phyloP scores from a whole-genome alignment of 225 moss, liverwort and hornwort genomes.

The Thuidium tamariscinum region DNA sequence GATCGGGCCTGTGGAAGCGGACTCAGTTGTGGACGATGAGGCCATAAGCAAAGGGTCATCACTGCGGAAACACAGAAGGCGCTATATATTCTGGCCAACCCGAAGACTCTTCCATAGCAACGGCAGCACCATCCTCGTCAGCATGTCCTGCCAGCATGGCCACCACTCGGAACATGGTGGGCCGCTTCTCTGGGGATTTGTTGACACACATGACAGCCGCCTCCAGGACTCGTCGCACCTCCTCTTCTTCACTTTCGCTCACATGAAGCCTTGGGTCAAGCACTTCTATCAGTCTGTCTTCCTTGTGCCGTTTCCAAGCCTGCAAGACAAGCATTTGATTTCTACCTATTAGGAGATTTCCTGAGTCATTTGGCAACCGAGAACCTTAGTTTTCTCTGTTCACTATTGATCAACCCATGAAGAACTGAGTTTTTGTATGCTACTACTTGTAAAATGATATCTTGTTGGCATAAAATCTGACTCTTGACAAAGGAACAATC shows the following conservation, averaged over 20 bases:
- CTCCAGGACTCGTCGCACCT: background rate
- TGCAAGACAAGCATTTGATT: background rate
- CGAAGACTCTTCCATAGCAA: background rate
- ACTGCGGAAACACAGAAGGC: background rate
- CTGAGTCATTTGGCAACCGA: background rate
- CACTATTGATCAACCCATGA: background rate
- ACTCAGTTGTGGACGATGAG: background rate
- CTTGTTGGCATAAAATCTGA: too few species aligned
- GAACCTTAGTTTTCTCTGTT: too few species aligned
- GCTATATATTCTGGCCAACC: background rate
- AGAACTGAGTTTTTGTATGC: background rate
- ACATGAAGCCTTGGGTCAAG: background rate
- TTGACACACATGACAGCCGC: background rate
- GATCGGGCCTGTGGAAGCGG: background rate
- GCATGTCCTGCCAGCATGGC: background rate
- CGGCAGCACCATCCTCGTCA: background rate
- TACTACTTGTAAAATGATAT: background rate
- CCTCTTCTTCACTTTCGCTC: background rate
- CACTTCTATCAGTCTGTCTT: background rate
- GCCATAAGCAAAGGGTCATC: background rate
- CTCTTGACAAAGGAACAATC: background rate
- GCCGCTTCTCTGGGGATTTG: background rate
- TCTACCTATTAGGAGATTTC: background rate
- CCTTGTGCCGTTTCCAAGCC: background rate
- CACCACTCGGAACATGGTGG: constrained; percentile 6